Evolutionary conservation across 225 moss, liverwort and hornwort genomes (phyloP).

Genomic region (Marchantia polymorpha): DNA sequence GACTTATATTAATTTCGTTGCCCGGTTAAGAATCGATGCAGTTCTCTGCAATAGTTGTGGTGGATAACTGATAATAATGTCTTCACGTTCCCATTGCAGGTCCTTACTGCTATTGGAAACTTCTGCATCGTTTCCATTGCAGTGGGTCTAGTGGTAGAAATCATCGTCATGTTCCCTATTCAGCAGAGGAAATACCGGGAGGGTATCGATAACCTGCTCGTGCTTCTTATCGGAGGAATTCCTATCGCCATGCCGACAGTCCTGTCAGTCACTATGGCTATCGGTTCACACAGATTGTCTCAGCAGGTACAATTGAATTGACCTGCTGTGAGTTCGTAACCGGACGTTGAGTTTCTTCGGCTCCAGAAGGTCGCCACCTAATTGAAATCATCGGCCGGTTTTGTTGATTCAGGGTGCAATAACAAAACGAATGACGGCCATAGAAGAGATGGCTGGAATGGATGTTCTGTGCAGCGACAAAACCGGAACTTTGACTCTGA

Average conservation of each 20-base stretch:
- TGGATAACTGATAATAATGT: not conserved
- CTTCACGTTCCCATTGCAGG: conserved; percentile 12
- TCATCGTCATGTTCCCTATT: not conserved
- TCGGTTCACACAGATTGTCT: conserved; percentile 7
- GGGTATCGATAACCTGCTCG: not conserved
- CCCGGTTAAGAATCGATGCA: not conserved
- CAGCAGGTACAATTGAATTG: not conserved
- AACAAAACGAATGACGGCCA: conserved; percentile 84
- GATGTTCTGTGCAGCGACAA: conserved; percentile 61
- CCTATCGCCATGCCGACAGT: conserved; percentile 12
- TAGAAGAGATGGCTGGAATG: conserved; percentile 75
- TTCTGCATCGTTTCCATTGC: conserved; percentile 5
- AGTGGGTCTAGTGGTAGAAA: not conserved
- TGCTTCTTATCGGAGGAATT: conserved; percentile 1
- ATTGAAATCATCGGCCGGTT: too few species aligned
- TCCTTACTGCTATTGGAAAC: not conserved
- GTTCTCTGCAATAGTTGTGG: too few species aligned
- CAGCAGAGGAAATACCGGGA: not conserved
- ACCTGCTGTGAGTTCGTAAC: too few species aligned
- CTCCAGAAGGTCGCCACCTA: too few species aligned
- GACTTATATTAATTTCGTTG: conserved; percentile 17
- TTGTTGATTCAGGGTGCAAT: conserved; percentile 51
- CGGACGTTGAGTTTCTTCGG: too few species aligned
- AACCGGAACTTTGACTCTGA: conserved; percentile 30
- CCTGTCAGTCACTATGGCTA: conserved; percentile 13